A percentile compares a stretch with the other conserved stretches of the same genome.
These are phyloP conservation scores for Sinapis alba DNA, from an alignment of 441 rosid species.

Conservation along the genomic window DNA sequence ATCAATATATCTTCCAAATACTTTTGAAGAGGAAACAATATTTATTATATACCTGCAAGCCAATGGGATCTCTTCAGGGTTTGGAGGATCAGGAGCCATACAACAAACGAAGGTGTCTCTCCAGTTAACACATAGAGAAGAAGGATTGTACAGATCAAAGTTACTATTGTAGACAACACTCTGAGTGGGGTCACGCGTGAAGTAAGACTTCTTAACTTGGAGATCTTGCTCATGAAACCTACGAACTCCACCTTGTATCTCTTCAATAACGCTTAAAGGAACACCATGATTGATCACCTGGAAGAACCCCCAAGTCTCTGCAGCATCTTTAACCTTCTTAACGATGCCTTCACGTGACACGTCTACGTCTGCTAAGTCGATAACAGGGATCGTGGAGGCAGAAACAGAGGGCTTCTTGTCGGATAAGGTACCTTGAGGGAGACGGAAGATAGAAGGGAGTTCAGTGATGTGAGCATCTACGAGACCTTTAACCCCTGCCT, in stretches of 20 bases:
- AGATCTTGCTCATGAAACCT: constrained; percentile 53
- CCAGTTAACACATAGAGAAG: constrained; percentile 44
- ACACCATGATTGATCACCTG: constrained; percentile 38
- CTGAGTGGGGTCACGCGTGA: constrained; percentile 36
- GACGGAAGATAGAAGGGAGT: constrained; percentile 50
- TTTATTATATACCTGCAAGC: constrained; percentile 47
- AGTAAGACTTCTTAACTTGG: constrained; percentile 32
- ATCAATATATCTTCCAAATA: background rate
- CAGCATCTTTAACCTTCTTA: constrained; percentile 28
- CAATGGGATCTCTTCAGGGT: constrained; percentile 45
- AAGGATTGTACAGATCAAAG: constrained; percentile 45
- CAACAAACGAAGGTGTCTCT: constrained; percentile 43
- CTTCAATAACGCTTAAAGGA: constrained; percentile 36
- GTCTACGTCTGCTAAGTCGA: constrained; percentile 43
- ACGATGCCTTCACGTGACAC: constrained; percentile 14
- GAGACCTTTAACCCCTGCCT: constrained; percentile 55
- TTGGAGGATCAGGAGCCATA: constrained; percentile 52
- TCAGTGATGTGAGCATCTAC: constrained; percentile 46
- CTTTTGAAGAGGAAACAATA: background rate
- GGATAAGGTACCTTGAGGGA: constrained; percentile 8
- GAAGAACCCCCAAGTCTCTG: constrained; percentile 36
- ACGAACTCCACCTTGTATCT: constrained; percentile 37
- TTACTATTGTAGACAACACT: constrained; percentile 45
- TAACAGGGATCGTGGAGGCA: constrained; percentile 41
- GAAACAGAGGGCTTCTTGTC: constrained; percentile 1